A percentile compares a stretch with the other conserved stretches of the same genome.
Conservation (phyloP, 345 rosid genomes). For the Excoecaria cochinchinensis region DNA sequence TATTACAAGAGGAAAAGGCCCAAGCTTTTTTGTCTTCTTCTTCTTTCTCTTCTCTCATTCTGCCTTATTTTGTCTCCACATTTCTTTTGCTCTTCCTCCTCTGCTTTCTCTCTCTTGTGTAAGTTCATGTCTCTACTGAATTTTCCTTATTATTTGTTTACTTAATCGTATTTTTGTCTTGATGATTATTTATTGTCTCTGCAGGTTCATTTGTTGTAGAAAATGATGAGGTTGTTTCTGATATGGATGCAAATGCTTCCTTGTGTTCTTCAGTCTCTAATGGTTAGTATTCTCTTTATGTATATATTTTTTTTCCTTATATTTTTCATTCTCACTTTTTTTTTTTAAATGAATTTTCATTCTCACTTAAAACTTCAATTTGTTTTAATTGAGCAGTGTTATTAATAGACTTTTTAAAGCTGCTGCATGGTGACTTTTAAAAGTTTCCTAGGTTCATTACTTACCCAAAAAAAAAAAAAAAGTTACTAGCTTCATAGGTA, state of each 20-base stretch:
- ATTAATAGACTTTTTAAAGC: too few relatives aligned
- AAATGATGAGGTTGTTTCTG: slow-evolving; percentile 32
- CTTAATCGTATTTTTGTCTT: slow-evolving; percentile 3
- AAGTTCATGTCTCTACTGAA: slow-evolving; percentile 22
- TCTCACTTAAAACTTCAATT: too few relatives aligned
- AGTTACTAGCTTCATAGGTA: too few relatives aligned
- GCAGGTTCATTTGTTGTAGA: slow-evolving; percentile 56
- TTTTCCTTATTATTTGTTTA: neutral
- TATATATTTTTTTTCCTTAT: neutral
- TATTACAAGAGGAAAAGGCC: slow-evolving; percentile 52
- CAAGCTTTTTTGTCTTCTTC: slow-evolving; percentile 52
- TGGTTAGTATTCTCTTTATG: slow-evolving; percentile 42
- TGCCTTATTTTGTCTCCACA: slow-evolving; percentile 53
- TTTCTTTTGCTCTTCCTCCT: slow-evolving; percentile 48
- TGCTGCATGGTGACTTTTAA: too few relatives aligned
- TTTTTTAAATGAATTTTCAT: too few relatives aligned
- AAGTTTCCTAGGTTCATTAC: too few relatives aligned
- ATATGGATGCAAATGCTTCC: slow-evolving; percentile 33
- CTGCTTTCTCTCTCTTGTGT: slow-evolving; percentile 54
- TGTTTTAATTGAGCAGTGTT: too few relatives aligned
- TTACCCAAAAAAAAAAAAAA: too few relatives aligned
- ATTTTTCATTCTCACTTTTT: neutral
- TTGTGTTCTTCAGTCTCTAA: slow-evolving; percentile 51
- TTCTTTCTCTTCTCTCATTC: slow-evolving; percentile 67
- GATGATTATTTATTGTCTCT: slow-evolving; percentile 18